Conservation (phyloP, 2,329 filamentous ascomycete species). For the Penicillium sp. region DNA sequence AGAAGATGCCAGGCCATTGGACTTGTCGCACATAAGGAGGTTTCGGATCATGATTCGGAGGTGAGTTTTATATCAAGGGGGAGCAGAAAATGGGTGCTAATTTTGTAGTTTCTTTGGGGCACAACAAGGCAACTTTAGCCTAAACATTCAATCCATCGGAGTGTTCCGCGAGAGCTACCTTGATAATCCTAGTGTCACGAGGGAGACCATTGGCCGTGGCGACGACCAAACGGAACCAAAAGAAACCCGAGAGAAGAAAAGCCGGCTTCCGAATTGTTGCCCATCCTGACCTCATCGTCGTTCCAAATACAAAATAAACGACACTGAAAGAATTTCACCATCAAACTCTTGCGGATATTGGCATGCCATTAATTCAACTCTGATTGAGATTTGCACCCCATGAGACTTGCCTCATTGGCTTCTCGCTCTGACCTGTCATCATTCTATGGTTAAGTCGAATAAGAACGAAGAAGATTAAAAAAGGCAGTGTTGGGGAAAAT, state of each 20-base stretch:
- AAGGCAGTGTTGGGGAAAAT: background rate
- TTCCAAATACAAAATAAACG: background rate
- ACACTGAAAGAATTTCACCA: background rate
- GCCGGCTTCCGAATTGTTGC: background rate
- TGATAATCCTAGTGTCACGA: constrained; percentile 8
- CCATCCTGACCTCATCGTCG: background rate
- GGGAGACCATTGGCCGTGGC: background rate
- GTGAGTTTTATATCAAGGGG: constrained; percentile 46
- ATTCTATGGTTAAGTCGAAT: background rate
- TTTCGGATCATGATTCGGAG: constrained; percentile 80
- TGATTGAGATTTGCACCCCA: background rate
- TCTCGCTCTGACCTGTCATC: background rate
- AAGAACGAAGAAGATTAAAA: background rate
- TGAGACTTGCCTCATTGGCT: background rate
- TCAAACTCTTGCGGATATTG: background rate
- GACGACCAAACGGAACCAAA: background rate
- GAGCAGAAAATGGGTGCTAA: background rate
- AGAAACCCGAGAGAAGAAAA: background rate
- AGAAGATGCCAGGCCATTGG: constrained; percentile 59
- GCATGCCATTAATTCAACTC: background rate
- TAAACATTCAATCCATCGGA: constrained; percentile 56
- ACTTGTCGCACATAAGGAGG: constrained; percentile 62
- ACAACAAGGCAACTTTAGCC: constrained; percentile 67
- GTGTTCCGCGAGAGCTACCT: constrained; percentile 13
- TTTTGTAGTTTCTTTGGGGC: constrained; percentile 67